Base-by-base conservation (phyloP, 2,329 filamentous ascomycete genomes). In the Paracamarosporium sp. region DNA sequence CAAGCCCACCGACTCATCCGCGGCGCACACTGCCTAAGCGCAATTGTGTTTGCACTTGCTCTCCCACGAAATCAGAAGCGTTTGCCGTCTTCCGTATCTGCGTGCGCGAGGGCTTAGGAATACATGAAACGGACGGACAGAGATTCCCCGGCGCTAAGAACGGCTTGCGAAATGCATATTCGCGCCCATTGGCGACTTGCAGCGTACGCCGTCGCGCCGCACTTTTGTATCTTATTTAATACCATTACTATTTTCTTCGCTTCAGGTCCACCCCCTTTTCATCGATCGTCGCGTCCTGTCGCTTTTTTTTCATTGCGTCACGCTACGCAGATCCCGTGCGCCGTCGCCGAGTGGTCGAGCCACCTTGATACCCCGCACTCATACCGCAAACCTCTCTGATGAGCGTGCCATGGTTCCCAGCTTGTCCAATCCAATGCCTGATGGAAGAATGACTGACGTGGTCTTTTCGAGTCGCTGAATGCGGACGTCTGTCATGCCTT, bases 1-100 rank as follows among this genome's bases (percentile, higher is more conserved):
- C 41, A 77, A 76, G 68, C 70, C 66, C 48, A 69, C 65, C 30
- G 50, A 59, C 53, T 57, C 54, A 35, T 52, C 45, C 43, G 46
- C 47, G 27, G 56, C 38, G 12, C 55, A 62, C 48, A 58, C 56
- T n/a, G 54, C 59, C 24, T 64, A 61, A 50, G 25, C 8, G 25
- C 43, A 45, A 22, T n/a, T n/a, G n/a, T n/a, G n/a, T n/a, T 11
- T 17, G 11, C 13, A 11, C 40, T 3, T 25, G 2, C 24, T 9
- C n/a, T 15, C 1, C 33, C 27, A 13, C 28, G 6, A 20, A 46
- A 35, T 22, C n/a, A 22, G 17, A 35, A 12, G 24, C 9, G 7
- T 15, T 30, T 24, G 5, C 17, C 13, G 7, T 40, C 47, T 17
- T 3, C 25, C 12, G 15, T 11, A 20, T 40, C 15, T 28, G 17